Base-by-base conservation (phyloP, 352 stramenopile genomes). In the Globisporangium viniferum region DNA sequence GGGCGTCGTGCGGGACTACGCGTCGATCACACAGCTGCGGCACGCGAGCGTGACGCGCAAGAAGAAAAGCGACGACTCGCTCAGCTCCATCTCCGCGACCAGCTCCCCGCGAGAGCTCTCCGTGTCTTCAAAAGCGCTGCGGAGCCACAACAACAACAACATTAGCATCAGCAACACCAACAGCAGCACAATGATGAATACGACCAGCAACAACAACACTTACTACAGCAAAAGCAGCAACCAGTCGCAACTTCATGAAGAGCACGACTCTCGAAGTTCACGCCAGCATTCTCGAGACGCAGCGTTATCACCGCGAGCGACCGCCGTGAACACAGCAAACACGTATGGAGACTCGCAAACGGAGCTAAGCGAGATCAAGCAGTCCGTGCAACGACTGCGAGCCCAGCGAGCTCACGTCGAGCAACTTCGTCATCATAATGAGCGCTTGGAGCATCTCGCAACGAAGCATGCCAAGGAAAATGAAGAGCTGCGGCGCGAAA, bases 391-490 rank as follows among this genome's bases (percentile, higher is more conserved):
- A 62, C 74, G 79, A 27, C 64, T 91, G 27, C 71, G 79, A 58
- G 70, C 77, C 7, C 82, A 91, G 55, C 79, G 76, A 14, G 72
- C 77, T 20, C 81, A 86, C 9, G 82, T 91, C 39, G 78, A 89
- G 66, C 74, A 82, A 18, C 68, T 91, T 9, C 71, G 71, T 1
- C 54, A 81, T 4, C 66, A 72, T 46, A 89, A 83, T 53, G 73
- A 80, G 29, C 72, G 71, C 1, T 72, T 89, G 27, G 74, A 89
- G 48, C 24, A 49, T 9, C 68, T 80, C 27, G 39, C 84, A 24
- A 61, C 59, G 1, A 57, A 81, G 4, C 70, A 79, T 12, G 73
- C 64, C 12, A 75, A 73, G 22, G 79, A 88, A n/a, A 84, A 72
- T 49, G 74, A 89, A 22, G 72, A 67, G 18, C 61, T 91, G 12